Percentiles rank a stretch among this genome's conserved stretches.
phyloP scores from a whole-genome alignment of 1,284 basidiomycete genomes.

The Apiotrichum sp. region DNA sequence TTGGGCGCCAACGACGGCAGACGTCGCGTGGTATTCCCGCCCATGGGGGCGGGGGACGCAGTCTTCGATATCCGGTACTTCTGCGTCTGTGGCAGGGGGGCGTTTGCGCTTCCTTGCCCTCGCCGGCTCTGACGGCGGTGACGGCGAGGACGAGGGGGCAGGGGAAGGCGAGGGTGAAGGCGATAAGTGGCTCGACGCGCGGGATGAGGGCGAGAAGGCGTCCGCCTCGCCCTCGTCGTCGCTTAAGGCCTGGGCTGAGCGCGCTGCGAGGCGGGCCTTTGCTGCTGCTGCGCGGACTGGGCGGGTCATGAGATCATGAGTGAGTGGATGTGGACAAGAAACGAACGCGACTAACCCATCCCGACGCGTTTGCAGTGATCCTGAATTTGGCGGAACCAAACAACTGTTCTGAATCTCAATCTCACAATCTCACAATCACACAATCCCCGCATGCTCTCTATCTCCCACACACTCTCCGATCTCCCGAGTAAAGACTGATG shows the following conservation, averaged over 20 bases:
- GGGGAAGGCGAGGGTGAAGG: neutral
- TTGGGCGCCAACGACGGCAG: conserved; percentile 19
- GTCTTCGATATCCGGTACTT: conserved; percentile 13
- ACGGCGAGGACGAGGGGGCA: neutral
- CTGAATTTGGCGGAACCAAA: conserved; percentile 7
- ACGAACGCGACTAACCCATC: neutral
- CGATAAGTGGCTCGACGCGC: neutral
- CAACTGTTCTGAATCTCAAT: no score
- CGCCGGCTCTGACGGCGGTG: neutral
- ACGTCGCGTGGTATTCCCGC: conserved; percentile 26
- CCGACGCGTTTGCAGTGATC: neutral
- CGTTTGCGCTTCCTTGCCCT: conserved; percentile 2
- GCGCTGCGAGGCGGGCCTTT: neutral
- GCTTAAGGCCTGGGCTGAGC: neutral
- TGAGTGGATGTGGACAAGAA: neutral
- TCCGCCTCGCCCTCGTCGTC: neutral
- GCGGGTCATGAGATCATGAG: neutral
- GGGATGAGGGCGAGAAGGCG: neutral
- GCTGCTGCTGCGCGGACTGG: conserved; percentile 4
- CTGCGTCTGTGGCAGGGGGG: neutral
- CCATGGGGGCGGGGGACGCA: conserved; percentile 23
- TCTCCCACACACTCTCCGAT: no score
- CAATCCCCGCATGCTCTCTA: no score
- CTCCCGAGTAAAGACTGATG: no score
- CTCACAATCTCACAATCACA: no score